Base-by-base conservation (phyloP, 495 filamentous ascomycete species). In the Penicillium bovifimosum region DNA sequence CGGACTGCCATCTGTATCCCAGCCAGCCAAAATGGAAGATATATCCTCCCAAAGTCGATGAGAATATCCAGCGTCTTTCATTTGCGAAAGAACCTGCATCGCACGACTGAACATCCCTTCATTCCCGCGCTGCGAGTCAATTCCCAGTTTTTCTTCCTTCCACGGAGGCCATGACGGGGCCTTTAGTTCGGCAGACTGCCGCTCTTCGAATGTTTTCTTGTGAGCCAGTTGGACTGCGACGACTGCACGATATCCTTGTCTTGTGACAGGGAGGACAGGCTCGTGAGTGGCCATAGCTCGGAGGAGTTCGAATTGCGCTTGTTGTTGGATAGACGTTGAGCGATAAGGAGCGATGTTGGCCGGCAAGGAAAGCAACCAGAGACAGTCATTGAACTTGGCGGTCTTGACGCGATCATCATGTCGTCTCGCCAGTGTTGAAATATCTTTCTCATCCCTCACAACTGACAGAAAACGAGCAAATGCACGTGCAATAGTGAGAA, bases 161-260 rank as follows among this genome's bases (percentile, higher is more conserved):
- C 82, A 90, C 1, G 86, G 86, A 3, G 86, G 86, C 86, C 86
- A 89, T 10, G 77, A 80, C 0, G 69, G 69, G 5, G 79, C 73
- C 67, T 88, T 86, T 28, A 85, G 59, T 32, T 69, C 62, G 1
- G 80, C 81, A 69, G 75, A 84, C 56, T 80, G 75, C 9, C 71
- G 76, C 62, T 88, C 86, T 1, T 66, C 63, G 0, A 47, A 4
- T 3, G 81, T 86, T 59, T 90, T 88, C 32, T 70, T 74, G 55
- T 83, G 85, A 0, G 80, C 81, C 6, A 89, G 65, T 47, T 88
- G 86, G 24, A 86, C 73, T 1, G 67, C 67, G 32, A 73, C 59
- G 2, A 88, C 63, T 13, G 77, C 83, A 53, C 81, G 74, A 63
- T 86, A 90, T 7, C 86, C 86, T 60, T 74, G 72, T 40, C 79